These are phyloP conservation scores for Glaciozyma martinii DNA, from an alignment of 768 basidiomycete genomes.

Conservation along the genomic window DNA sequence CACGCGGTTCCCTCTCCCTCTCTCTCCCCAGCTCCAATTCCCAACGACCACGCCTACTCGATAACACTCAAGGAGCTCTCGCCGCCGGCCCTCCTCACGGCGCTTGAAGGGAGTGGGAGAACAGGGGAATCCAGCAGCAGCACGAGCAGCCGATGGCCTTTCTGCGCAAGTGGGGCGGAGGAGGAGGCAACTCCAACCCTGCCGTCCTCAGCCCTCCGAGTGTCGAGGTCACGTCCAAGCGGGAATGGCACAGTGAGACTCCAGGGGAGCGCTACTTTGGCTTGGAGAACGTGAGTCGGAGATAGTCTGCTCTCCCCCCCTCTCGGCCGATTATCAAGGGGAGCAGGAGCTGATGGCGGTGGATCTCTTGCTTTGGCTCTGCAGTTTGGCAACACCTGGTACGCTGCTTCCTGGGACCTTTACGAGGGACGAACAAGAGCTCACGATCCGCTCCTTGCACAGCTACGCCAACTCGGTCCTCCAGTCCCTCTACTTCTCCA, in stretches of 20 bases:
- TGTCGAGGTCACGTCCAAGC: not conserved
- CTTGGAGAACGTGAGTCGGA: slow-evolving; percentile 77
- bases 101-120: no score
- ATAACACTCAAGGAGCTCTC: not conserved
- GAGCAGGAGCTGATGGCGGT: not conserved
- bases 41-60: not conserved
- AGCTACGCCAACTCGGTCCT: slow-evolving; percentile 97
- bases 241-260: slow-evolving; percentile 21
- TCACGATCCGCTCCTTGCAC: not conserved
- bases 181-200: not conserved
- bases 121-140: no score
- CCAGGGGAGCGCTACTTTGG: slow-evolving; percentile 54
- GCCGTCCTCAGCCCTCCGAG: not conserved
- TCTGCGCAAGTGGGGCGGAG: slow-evolving; percentile 2
- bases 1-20: not conserved
- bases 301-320: no score
- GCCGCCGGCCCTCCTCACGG: not conserved
- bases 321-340: not conserved
- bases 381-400: slow-evolving; percentile 97
- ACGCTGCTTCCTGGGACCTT: slow-evolving; percentile 20
- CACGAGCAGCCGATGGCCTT: not conserved
- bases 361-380: not conserved
- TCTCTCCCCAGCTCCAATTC: not conserved
- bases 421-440: not conserved
- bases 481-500: slow-evolving; percentile 90